Conservation (phyloP, 768 basidiomycete genomes). For the Neoboletus magnificus region DNA sequence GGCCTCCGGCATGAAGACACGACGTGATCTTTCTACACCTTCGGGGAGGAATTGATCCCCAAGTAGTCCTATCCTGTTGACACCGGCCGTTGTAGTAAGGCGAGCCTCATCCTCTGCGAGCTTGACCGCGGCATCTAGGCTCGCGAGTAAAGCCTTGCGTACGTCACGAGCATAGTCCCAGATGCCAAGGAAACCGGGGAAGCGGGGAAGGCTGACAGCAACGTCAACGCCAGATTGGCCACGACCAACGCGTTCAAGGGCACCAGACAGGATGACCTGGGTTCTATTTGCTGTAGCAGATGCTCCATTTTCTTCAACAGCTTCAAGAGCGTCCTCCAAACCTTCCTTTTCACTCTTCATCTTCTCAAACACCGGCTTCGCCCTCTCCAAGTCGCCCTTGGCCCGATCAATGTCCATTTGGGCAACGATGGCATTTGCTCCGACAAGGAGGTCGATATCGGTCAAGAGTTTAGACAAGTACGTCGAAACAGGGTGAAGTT, state of each 20-base stretch:
- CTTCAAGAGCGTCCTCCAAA: conserved; percentile 76
- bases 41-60: conserved; percentile 77
- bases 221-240: conserved; percentile 67
- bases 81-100: conserved; percentile 56
- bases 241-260: conserved; percentile 71
- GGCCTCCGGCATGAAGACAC: conserved; percentile 94
- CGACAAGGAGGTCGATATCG: conserved; percentile 84
- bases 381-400: conserved; percentile 58
- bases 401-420: conserved; percentile 72
- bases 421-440: conserved; percentile 86
- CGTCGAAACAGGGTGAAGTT: conserved; percentile 89
- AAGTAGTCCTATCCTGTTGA: conserved; percentile 61
- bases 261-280: conserved; percentile 55
- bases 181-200: conserved; percentile 77
- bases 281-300: conserved; percentile 51
- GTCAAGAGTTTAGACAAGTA: conserved; percentile 88
- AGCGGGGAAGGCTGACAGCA: conserved; percentile 61
- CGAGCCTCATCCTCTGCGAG: conserved; percentile 84
- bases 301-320: conserved; percentile 72
- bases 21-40: conserved; percentile 74
- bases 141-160: conserved; percentile 68
- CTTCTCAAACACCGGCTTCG: conserved; percentile 83
- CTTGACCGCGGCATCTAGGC: conserved; percentile 76
- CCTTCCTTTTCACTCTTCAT: conserved; percentile 72
- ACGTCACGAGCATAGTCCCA: conserved; percentile 89